A percentile compares a stretch with the other conserved stretches of the same genome.
Evolutionary conservation across 768 basidiomycete species (phyloP).

Genomic region (Russula brevipes): DNA sequence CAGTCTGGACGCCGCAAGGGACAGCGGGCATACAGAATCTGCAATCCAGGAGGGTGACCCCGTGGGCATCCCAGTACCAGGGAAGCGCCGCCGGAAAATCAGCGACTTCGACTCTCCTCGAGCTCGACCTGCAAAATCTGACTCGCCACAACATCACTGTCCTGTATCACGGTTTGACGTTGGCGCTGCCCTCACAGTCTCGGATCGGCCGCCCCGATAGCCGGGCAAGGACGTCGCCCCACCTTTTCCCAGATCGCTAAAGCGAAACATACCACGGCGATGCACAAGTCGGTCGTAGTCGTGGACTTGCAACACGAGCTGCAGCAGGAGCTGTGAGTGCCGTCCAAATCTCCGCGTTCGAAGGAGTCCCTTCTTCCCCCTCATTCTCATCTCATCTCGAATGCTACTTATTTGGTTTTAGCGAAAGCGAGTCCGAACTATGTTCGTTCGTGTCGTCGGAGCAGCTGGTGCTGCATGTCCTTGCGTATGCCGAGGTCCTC

Average conservation of each 20-base stretch:
- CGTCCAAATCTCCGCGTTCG: neutral
- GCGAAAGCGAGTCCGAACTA: conserved; percentile 1
- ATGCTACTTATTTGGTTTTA: neutral
- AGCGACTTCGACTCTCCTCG: conserved; percentile 12
- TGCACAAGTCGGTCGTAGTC: conserved; percentile 40
- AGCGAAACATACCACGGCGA: conserved; percentile 29
- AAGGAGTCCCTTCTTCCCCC: neutral
- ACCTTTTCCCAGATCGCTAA: conserved; percentile 41
- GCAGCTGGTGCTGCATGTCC: conserved; percentile 50
- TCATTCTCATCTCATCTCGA: neutral
- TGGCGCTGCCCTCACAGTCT: conserved; percentile 14
- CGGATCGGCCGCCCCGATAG: conserved; percentile 6
- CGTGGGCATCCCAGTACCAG: conserved; percentile 32
- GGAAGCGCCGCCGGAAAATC: conserved; percentile 18
- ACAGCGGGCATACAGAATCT: conserved; percentile 31
- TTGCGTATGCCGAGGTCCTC: conserved; percentile 69
- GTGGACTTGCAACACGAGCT: conserved; percentile 27
- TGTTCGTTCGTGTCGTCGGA: conserved; percentile 29
- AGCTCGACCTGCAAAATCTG: conserved; percentile 1
- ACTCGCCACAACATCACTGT: conserved; percentile 5
- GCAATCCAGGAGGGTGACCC: conserved; percentile 24
- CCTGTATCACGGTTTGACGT: conserved; percentile 42
- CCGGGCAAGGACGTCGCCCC: conserved; percentile 31
- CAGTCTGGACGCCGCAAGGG: conserved; percentile 45
- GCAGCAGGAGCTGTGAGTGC: conserved; percentile 18